A percentile compares a stretch with the other conserved stretches of the same genome.
Conservation (phyloP, 2,329 filamentous ascomycete species). For the Pseudocercospora fijiensis region DNA sequence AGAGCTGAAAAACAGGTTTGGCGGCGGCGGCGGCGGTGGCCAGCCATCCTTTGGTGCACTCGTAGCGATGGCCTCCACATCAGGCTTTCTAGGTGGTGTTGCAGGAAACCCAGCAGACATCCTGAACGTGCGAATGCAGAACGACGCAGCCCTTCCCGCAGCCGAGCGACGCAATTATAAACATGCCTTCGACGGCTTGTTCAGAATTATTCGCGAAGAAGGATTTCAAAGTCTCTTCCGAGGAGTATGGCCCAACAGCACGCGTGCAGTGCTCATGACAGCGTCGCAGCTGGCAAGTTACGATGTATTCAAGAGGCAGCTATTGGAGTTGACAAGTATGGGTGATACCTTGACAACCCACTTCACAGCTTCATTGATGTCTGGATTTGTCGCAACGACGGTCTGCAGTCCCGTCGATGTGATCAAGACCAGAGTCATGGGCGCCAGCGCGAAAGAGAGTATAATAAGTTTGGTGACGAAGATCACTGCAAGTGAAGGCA, state of each 20-base stretch:
- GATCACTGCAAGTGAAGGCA: slow-evolving; percentile 68
- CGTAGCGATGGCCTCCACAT: slow-evolving; percentile 75
- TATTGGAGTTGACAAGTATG: slow-evolving; percentile 66
- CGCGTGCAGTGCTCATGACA: slow-evolving; percentile 83
- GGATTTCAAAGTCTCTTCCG: slow-evolving; percentile 74
- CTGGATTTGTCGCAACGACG: slow-evolving; percentile 80
- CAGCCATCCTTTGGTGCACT: slow-evolving; percentile 68
- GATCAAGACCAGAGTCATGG: slow-evolving; percentile 87
- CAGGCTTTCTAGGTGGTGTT: slow-evolving; percentile 84
- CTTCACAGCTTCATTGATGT: slow-evolving; percentile 73
- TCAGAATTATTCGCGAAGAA: slow-evolving; percentile 84
- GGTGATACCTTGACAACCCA: slow-evolving; percentile 71
- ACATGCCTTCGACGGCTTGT: slow-evolving; percentile 80
- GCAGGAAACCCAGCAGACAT: slow-evolving; percentile 95
- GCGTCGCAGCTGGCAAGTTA: slow-evolving; percentile 80
- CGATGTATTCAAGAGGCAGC: slow-evolving; percentile 72
- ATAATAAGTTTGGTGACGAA: slow-evolving; percentile 63
- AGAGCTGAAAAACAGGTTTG: slow-evolving; percentile 74
- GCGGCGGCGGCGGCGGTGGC: slow-evolving; percentile 51
- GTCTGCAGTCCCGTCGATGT: slow-evolving; percentile 84
- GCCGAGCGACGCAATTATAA: slow-evolving; percentile 81
- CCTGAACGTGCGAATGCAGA: slow-evolving; percentile 97
- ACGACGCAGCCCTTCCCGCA: slow-evolving; percentile 74
- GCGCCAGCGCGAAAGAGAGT: slow-evolving; percentile 54
- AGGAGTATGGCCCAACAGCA: slow-evolving; percentile 79